Base-by-base conservation (phyloP, 2,329 filamentous ascomycete species). In the Kalmusia sp. region DNA sequence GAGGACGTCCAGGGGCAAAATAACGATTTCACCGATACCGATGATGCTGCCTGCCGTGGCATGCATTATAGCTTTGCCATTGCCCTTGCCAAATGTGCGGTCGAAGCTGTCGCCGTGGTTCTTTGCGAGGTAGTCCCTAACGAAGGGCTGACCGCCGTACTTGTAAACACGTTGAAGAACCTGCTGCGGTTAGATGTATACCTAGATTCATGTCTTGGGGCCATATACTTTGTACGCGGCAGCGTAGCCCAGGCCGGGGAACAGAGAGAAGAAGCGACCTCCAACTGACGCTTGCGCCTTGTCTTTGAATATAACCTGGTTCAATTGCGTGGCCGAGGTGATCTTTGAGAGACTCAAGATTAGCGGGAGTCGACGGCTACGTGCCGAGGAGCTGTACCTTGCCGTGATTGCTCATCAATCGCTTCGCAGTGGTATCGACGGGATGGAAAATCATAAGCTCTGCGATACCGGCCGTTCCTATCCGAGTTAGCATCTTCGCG, bases 401-500 rank as follows among this genome's bases (percentile, higher is more conserved):
- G 72, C 86, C 87, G 76, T 96, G 89, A 79, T 99, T 97, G 86
- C 92, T 97, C 95, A 99, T 99, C 78, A 99, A 86, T 65, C 95
- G 91, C 84, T 99, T 99, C 60, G 95, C 93, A 70, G 96, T 97
- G 45, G 95, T 99, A 79, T 99, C 95, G 76, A 99, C 91, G 66
- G 64, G 58, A 55, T 74, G 61, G 83, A 97, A 97, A 76, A 97
- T 87, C 70, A 92, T 87, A 70, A 97, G 82, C 79, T 97, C 93
- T 68, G 93, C 89, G 76, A 97, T 93, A 81, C 93, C 93, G 72
- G 93, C 92, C 72, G 88, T 91, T 71, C 93, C 93, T 97, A 33
- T 21, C 21, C 22, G 35, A 12, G 49, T 72, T 30, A 68, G 59
- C 43, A 14, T 35, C n/a, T n/a, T 14, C 12, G 6, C 27, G 28